phyloP scores from a whole-genome alignment of 352 stramenopile species.

The Globisporangium sylvaticum region DNA sequence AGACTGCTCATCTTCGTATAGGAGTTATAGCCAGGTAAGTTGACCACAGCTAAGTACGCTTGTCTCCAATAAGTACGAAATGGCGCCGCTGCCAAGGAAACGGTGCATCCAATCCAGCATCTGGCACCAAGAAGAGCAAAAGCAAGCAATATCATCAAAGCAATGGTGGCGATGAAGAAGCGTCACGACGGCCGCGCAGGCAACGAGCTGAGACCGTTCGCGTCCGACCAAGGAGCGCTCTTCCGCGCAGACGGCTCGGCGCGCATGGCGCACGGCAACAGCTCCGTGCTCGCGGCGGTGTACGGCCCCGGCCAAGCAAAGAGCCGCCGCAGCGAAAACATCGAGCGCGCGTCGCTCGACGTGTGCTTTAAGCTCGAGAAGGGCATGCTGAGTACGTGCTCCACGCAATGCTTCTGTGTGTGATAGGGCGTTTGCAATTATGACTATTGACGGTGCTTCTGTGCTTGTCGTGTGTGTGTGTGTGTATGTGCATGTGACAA shows the following conservation, averaged over 20 bases:
- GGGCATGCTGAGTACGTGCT: constrained; percentile 53
- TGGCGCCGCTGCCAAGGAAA: constrained; percentile 3
- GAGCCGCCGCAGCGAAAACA: constrained; percentile 62
- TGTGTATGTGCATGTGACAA: background rate
- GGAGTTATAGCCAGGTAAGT: background rate
- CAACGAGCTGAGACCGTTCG: constrained; percentile 76
- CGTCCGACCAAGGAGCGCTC: constrained; percentile 70
- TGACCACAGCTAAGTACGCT: background rate
- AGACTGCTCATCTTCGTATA: background rate
- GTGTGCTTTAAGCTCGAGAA: constrained; percentile 83
- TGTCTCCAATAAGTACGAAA: background rate
- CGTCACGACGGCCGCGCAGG: constrained; percentile 61
- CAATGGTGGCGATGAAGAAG: constrained; percentile 36
- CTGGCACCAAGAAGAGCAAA: background rate
- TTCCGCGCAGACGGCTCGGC: constrained; percentile 78
- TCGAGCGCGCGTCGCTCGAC: constrained; percentile 58
- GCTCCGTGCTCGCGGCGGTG: constrained; percentile 66
- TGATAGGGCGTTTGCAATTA: background rate
- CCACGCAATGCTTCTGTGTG: background rate
- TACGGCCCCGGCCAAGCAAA: constrained; percentile 76
- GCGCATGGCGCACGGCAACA: constrained; percentile 75
- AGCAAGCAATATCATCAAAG: background rate
- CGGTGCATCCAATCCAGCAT: background rate
- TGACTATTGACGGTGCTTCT: background rate
- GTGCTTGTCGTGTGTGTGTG: background rate